phyloP scores from a whole-genome alignment of 352 stramenopile species.

The Phytopythium oedochilum region DNA sequence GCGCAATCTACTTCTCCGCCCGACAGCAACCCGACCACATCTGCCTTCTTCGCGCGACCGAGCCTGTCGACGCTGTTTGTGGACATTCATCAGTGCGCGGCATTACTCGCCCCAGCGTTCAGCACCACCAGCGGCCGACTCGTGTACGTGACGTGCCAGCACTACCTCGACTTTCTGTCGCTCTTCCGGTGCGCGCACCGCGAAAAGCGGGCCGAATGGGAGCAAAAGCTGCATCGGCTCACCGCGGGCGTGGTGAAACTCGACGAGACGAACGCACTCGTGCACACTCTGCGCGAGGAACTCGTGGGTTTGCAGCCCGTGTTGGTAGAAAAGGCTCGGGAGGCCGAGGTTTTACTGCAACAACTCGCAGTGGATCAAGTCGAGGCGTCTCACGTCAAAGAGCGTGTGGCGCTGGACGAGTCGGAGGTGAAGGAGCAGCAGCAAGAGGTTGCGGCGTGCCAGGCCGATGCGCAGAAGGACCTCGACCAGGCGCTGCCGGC shows the following conservation, averaged over 20 bases:
- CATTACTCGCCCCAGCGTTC: slow-evolving; percentile 21
- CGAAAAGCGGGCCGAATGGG: slow-evolving; percentile 35
- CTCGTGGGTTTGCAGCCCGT: slow-evolving; percentile 83
- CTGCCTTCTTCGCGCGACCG: slow-evolving; percentile 11
- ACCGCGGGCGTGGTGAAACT: slow-evolving; percentile 64
- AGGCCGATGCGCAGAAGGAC: slow-evolving; percentile 71
- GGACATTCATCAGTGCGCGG: slow-evolving; percentile 42
- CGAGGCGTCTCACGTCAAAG: slow-evolving; percentile 40
- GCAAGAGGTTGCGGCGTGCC: slow-evolving; percentile 48
- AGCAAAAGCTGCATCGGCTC: slow-evolving; percentile 50
- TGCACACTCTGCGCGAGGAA: slow-evolving; percentile 63
- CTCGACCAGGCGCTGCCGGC: slow-evolving; percentile 70
- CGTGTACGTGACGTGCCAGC: slow-evolving; percentile 72
- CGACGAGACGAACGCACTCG: slow-evolving; percentile 64
- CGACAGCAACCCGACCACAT: not conserved
- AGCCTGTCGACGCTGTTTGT: slow-evolving; percentile 41
- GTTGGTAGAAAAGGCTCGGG: slow-evolving; percentile 47
- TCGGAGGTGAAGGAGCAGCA: slow-evolving; percentile 60
- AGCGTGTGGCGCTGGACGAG: slow-evolving; percentile 56
- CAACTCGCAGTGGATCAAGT: slow-evolving; percentile 62
- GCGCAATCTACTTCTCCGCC: not conserved
- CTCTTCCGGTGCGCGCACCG: slow-evolving; percentile 78
- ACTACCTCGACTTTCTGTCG: slow-evolving; percentile 89
- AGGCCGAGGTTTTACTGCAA: slow-evolving; percentile 54
- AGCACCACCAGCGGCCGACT: slow-evolving; percentile 25